Percentiles rank a stretch among this genome's conserved stretches.
Conservation (phyloP, 352 stramenopile genomes). For the Phytophthora uliginosa region DNA sequence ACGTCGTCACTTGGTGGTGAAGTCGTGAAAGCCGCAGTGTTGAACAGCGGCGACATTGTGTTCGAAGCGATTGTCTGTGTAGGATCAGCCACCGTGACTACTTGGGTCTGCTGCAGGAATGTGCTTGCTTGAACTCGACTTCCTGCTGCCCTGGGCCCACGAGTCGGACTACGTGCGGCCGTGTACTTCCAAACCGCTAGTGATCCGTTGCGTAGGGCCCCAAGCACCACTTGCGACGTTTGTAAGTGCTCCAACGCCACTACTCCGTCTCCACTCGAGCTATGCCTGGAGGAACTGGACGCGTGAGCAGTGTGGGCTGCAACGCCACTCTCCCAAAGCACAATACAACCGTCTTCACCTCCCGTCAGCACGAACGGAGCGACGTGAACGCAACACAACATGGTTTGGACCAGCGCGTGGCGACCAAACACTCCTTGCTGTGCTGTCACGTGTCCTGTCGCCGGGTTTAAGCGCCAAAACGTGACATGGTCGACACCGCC, state of each 20-base stretch:
- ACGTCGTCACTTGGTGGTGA: constrained; percentile 6
- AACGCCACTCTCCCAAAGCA: constrained; percentile 68
- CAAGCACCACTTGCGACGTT: constrained; percentile 53
- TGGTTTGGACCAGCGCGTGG: constrained; percentile 63
- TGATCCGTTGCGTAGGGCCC: constrained; percentile 42
- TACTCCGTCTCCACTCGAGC: constrained; percentile 28
- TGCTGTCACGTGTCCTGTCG: constrained; percentile 55
- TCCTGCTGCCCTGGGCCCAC: constrained; percentile 8
- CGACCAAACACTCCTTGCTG: constrained; percentile 76
- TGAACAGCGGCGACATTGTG: constrained; percentile 18
- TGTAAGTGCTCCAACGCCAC: constrained; percentile 49
- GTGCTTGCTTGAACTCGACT: constrained; percentile 32
- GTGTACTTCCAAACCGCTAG: constrained; percentile 49
- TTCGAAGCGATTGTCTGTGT: constrained; percentile 1
- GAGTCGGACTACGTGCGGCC: constrained; percentile 12
- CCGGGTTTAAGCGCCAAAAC: constrained; percentile 68
- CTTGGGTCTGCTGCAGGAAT: constrained; percentile 46
- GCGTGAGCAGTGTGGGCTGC: constrained; percentile 52
- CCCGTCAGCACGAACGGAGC: constrained; percentile 66
- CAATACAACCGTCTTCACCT: constrained; percentile 52
- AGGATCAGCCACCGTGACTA: constrained; percentile 27
- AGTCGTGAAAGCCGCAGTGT: background rate
- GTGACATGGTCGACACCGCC: constrained; percentile 78
- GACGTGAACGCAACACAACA: constrained; percentile 52
- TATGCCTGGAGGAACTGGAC: constrained; percentile 9